Percentiles rank a stretch among this genome's conserved stretches.
phyloP scores from a whole-genome alignment of 2,329 filamentous ascomycete genomes.

The Phialophora tarda region DNA sequence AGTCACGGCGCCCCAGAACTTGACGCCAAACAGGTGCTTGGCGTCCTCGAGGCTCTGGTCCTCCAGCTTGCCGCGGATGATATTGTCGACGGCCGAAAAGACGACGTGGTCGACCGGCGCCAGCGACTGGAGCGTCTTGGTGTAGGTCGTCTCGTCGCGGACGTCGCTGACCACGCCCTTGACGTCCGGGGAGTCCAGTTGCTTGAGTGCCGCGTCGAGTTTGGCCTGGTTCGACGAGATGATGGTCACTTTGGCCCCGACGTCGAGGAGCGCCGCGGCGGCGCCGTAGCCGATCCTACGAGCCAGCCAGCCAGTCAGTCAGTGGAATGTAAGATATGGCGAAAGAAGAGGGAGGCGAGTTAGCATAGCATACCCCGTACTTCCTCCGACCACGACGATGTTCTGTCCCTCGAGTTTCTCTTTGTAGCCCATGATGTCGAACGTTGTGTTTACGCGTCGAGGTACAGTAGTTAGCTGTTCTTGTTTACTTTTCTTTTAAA shows the following conservation, averaged over 20 bases:
- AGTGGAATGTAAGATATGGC: too few relatives aligned
- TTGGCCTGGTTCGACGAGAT: conserved; percentile 61
- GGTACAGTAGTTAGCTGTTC: too few relatives aligned
- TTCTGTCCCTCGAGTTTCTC: conserved; percentile 32
- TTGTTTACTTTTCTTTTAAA: too few relatives aligned
- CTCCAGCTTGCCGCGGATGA: conserved; percentile 33
- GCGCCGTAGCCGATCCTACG: conserved; percentile 59
- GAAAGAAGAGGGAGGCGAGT: not conserved
- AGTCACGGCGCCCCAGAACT: conserved; percentile 35
- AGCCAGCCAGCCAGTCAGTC: too few relatives aligned
- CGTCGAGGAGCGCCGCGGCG: conserved; percentile 63
- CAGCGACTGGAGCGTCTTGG: conserved; percentile 26
- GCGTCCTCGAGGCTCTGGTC: conserved; percentile 30
- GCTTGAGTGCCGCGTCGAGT: conserved; percentile 54
- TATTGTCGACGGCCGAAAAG: conserved; percentile 60
- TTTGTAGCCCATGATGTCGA: conserved; percentile 8
- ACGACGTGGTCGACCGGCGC: conserved; percentile 60
- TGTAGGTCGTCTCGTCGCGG: conserved; percentile 28
- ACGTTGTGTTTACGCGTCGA: not conserved
- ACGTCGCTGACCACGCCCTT: conserved; percentile 33
- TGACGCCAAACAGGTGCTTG: conserved; percentile 34
- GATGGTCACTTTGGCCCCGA: conserved; percentile 62
- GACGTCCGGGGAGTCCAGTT: conserved; percentile 45
- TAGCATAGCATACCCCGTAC: conserved; percentile 34
- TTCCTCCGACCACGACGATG: conserved; percentile 32